A percentile compares a stretch with the other conserved stretches of the same genome.
Evolutionary conservation across 768 basidiomycete genomes (phyloP).

Genomic region (Tricholoma saponaceum): DNA sequence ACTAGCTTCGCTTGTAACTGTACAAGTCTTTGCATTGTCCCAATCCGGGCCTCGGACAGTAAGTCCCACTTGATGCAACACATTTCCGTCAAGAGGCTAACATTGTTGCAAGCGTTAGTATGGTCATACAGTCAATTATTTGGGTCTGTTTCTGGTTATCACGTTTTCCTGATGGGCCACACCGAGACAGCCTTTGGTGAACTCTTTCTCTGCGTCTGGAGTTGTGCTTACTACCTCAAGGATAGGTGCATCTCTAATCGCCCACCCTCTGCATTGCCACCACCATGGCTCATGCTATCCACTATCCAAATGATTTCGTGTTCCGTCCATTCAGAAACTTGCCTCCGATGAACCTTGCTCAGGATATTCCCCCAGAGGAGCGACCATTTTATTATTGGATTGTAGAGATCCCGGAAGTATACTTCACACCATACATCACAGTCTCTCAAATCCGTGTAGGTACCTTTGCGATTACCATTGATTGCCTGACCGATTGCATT

Average conservation of each 20-base stretch:
- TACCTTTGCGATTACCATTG: background rate
- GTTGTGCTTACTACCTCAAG: background rate
- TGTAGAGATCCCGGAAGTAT: background rate
- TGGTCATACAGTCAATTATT: too few relatives aligned
- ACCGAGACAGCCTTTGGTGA: background rate
- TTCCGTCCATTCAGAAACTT: background rate
- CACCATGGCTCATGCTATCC: background rate
- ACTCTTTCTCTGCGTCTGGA: background rate
- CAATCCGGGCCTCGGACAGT: too few relatives aligned
- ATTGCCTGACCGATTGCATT: background rate
- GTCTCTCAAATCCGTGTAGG: background rate
- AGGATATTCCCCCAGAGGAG: background rate
- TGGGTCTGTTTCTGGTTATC: too few relatives aligned
- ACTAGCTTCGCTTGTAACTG: too few relatives aligned
- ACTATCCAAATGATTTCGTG: background rate
- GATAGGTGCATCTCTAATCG: background rate
- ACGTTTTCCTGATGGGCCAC: too few relatives aligned
- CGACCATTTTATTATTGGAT: background rate
- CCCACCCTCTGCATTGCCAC: background rate
- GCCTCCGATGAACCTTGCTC: background rate
- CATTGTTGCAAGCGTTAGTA: too few relatives aligned
- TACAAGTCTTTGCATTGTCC: too few relatives aligned
- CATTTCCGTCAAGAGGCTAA: too few relatives aligned
- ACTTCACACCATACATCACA: background rate
- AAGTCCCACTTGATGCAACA: too few relatives aligned